Evolutionary conservation across 768 basidiomycete species (phyloP), one percentile per base, ranked within the genome.

Genomic region (Mycena alexandri): DNA sequence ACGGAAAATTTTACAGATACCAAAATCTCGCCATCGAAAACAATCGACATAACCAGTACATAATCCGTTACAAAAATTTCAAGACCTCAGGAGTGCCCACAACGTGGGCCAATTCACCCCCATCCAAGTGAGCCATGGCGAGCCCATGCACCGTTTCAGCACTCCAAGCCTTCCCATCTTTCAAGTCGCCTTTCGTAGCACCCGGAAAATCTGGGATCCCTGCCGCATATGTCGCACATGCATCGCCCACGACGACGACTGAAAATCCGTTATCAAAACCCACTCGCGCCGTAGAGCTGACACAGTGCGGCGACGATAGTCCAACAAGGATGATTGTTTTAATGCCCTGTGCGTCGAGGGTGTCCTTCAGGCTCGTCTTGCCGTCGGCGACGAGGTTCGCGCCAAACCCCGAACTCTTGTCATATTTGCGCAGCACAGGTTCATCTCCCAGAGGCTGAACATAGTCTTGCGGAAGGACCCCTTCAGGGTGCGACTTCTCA

Each of bases 201-300:
- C 61, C 65, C 3, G n/a, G 25, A 21, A 62, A 58, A 7, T 47
- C 55, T 19, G 53, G 5, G 33, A 63, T 55, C 0, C 13, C 42
- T 34, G 19, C 55, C 19, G 48, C 61, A 22, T 63, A 52, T 33
- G 69, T 63, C 51, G 61, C 69, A 11, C 25, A 47, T 8, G 54
- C 69, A 34, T 70, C 69, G 0, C 60, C 65, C 19, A 70, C 65
- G 22, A 70, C 61, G 13, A 70, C 51, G 11, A 70, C 69, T 8
- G 12, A 17, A 17, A 66, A 22, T 16, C 61, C 69, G 4, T 17
- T 29, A 42, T 70, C 69, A 24, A n/a, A 47, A 17, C 50, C 69
- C 2, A 54, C 43, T 22, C 65, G 69, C 29, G 65, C 65, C 10
- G 65, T 63, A 13, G 69, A 67, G 46, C 55, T 63, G 46, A 70